phyloP scores from a whole-genome alignment of 192 early-diverging fungal genomes.

The Chytriomyces sp. region DNA sequence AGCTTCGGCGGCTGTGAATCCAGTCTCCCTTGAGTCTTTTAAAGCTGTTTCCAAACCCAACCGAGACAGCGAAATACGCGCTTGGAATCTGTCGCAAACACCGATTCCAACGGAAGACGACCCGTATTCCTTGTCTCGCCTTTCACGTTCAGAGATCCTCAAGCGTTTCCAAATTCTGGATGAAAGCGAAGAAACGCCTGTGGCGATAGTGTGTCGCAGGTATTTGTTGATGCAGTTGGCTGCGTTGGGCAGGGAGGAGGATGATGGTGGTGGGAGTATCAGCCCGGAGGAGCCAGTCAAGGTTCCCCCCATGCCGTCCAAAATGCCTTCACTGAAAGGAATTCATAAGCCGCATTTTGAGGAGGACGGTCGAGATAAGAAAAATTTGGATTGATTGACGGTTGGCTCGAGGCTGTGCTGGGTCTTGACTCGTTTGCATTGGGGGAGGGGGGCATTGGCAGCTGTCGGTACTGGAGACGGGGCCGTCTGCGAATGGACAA shows the following conservation, averaged over 20 bases:
- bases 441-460: too few species aligned
- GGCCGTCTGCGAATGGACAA: too few species aligned
- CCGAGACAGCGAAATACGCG: neutral
- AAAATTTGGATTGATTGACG: too few species aligned
- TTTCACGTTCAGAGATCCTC: neutral
- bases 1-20: neutral
- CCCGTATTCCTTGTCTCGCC: neutral
- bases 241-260: neutral
- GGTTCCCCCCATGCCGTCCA: too few species aligned
- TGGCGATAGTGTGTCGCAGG: slow-evolving; percentile 14
- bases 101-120: neutral
- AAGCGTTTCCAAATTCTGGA: slow-evolving; percentile 2
- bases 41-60: slow-evolving; percentile 1
- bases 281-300: too few species aligned
- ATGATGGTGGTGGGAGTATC: neutral
- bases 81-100: slow-evolving; percentile 17
- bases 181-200: slow-evolving; percentile 19
- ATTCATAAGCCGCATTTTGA: too few species aligned
- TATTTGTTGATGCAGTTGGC: slow-evolving; percentile 22
- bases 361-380: too few species aligned
- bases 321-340: too few species aligned
- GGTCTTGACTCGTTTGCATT: too few species aligned
- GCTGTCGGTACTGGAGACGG: too few species aligned
- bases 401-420: too few species aligned
- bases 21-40: neutral